Evolutionary conservation across 2,329 filamentous ascomycete genomes (phyloP).

Genomic region (Fusarium siculi): DNA sequence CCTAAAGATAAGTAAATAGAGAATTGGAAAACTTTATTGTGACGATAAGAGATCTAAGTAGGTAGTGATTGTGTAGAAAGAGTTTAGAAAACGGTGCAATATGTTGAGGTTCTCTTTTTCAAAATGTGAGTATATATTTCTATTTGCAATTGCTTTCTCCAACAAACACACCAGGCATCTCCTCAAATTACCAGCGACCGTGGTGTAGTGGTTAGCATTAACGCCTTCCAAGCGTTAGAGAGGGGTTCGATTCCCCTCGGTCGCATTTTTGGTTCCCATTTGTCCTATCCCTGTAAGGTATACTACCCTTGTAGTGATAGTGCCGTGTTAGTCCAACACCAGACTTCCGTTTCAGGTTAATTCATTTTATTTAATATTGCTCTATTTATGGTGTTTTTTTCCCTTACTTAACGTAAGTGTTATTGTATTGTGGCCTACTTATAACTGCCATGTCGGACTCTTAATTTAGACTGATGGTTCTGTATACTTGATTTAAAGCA

Average conservation of each 20-base stretch:
- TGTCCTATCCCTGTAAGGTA: background rate
- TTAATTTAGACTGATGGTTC: background rate
- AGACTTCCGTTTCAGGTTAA: background rate
- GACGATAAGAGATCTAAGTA: background rate
- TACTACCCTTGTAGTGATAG: background rate
- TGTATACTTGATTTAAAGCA: background rate
- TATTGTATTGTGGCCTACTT: too few species aligned
- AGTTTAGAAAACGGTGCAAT: background rate
- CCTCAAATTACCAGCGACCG: conserved; percentile 10
- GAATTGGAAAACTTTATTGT: too few species aligned
- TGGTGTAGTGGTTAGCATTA: conserved; percentile 35
- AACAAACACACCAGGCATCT: background rate
- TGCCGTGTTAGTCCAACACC: background rate
- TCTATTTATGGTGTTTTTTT: too few species aligned
- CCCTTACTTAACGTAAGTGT: too few species aligned
- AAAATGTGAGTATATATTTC: background rate
- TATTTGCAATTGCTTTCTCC: fast-evolving
- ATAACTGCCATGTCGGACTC: background rate
- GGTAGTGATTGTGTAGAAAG: background rate
- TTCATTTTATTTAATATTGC: too few species aligned
- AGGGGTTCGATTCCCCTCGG: conserved; percentile 33
- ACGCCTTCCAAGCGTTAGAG: conserved; percentile 34
- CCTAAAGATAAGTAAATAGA: background rate
- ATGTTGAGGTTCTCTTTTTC: too few species aligned
- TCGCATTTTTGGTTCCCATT: conserved; percentile 2